phyloP scores from a whole-genome alignment of 2,329 filamentous ascomycete genomes.

The Parastagonospora avenae region DNA sequence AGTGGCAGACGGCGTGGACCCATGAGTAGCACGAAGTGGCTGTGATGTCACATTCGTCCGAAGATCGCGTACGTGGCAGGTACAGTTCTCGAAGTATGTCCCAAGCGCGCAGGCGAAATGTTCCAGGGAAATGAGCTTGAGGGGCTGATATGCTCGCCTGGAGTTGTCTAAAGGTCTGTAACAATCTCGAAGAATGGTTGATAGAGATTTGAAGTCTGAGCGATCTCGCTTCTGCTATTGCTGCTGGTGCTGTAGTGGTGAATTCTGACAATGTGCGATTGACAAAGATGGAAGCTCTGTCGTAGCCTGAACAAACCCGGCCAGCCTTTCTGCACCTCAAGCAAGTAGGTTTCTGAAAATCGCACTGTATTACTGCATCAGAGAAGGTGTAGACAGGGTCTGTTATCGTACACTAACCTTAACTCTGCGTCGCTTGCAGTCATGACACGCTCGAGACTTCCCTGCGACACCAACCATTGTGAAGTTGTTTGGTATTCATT shows the following conservation, averaged over 20 bases:
- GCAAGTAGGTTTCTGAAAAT: conserved; percentile 5
- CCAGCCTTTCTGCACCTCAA: conserved; percentile 5
- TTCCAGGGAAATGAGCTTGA: not conserved
- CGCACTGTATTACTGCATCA: conserved; percentile 2
- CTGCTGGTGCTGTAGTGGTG: not conserved
- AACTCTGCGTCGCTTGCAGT: conserved; percentile 11
- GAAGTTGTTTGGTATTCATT: too few relatives aligned
- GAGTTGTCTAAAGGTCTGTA: not conserved
- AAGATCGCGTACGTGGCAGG: not conserved
- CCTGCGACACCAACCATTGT: conserved; percentile 12
- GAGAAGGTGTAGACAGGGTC: too few relatives aligned
- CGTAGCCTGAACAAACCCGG: conserved; percentile 7
- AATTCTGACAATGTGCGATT: conserved; percentile 5
- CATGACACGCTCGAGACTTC: conserved; percentile 10
- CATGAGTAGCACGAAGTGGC: not conserved
- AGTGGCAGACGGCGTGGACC: conserved; percentile 4
- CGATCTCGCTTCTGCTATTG: not conserved
- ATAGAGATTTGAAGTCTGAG: not conserved
- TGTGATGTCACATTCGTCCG: not conserved
- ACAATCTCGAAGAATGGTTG: not conserved
- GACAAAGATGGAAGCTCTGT: conserved; percentile 1
- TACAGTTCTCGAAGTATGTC: not conserved
- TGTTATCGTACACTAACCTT: not conserved
- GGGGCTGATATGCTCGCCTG: not conserved
- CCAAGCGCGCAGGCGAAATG: not conserved